phyloP scores from a whole-genome alignment of 768 basidiomycete genomes.

The Kwoniella heveanensis region DNA sequence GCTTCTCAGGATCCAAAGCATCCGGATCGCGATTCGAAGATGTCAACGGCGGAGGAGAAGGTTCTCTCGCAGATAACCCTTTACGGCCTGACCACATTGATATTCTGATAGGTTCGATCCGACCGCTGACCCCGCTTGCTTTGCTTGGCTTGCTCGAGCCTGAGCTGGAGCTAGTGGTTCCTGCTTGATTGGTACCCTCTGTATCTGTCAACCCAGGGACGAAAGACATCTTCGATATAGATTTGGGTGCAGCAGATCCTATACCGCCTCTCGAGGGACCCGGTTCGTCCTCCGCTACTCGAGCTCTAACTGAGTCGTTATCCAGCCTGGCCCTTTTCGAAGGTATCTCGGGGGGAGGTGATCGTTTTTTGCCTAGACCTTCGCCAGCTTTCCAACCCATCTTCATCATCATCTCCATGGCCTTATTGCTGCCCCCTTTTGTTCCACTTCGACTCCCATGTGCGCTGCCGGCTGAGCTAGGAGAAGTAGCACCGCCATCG shows the following conservation, averaged over 20 bases:
- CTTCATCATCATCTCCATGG: conserved; percentile 55
- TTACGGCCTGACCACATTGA: conserved; percentile 46
- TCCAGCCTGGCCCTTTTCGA: conserved; percentile 19
- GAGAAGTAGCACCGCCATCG: too few species aligned
- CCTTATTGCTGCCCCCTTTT: conserved; percentile 36
- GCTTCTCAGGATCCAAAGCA: conserved; percentile 38
- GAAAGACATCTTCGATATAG: too few species aligned
- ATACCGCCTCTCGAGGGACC: conserved; percentile 35
- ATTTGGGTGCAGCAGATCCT: too few species aligned
- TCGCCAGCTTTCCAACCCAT: conserved; percentile 56
- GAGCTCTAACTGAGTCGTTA: background rate
- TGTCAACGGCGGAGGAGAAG: conserved; percentile 46
- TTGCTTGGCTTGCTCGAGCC: background rate
- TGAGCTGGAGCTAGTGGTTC: too few species aligned
- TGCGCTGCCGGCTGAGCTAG: background rate
- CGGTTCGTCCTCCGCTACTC: conserved; percentile 16
- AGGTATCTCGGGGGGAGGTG: conserved; percentile 16
- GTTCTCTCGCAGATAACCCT: conserved; percentile 42
- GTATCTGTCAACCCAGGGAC: too few species aligned
- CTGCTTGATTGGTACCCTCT: too few species aligned
- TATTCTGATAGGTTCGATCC: conserved; percentile 43
- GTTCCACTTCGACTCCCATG: background rate
- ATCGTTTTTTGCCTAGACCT: conserved; percentile 46
- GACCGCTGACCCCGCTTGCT: background rate
- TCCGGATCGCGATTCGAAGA: conserved; percentile 36